phyloP scores from a whole-genome alignment of 2,329 filamentous ascomycete genomes.

The Trichoderma arundinaceum region DNA sequence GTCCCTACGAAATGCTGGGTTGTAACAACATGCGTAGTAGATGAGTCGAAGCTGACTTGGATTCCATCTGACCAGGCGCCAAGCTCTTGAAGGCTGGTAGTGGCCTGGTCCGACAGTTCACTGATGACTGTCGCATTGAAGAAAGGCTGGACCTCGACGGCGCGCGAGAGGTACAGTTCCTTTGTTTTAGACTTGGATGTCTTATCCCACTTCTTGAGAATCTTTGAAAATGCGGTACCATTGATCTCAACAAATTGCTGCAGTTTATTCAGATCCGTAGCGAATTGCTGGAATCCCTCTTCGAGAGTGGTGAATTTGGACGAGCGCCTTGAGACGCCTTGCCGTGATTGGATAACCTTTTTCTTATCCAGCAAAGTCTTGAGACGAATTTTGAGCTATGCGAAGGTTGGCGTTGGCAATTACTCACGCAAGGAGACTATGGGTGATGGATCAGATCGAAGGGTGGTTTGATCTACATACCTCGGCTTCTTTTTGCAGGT shows the following conservation, averaged over 20 bases:
- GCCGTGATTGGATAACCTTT: slow-evolving; percentile 81
- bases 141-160: slow-evolving; percentile 96
- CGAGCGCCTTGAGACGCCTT: slow-evolving; percentile 81
- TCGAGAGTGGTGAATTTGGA: slow-evolving; percentile 94
- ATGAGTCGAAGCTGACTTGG: slow-evolving; percentile 78
- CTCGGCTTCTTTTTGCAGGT: slow-evolving; percentile 97
- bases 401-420: background rate
- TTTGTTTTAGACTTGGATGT: slow-evolving; percentile 99
- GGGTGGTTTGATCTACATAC: slow-evolving; percentile 57
- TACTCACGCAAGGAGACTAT: background rate
- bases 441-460: background rate
- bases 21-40: slow-evolving; percentile 66
- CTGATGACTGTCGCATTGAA: slow-evolving; percentile 98
- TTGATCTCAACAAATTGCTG: slow-evolving; percentile 99
- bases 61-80: slow-evolving; percentile 98
- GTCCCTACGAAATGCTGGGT: slow-evolving; percentile 71
- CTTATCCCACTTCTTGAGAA: slow-evolving; percentile 99
- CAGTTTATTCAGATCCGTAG: slow-evolving; percentile 93
- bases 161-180: slow-evolving; percentile 92
- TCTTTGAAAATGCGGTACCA: slow-evolving; percentile 96
- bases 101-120: slow-evolving; percentile 94
- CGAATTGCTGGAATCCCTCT: slow-evolving; percentile 97
- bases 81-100: slow-evolving; percentile 91
- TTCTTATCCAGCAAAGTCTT: slow-evolving; percentile 96
- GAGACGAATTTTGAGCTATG: slow-evolving; percentile 87